Evolutionary conservation across 1,284 basidiomycete genomes (phyloP).

Genomic region (Amylostereum areolatum): DNA sequence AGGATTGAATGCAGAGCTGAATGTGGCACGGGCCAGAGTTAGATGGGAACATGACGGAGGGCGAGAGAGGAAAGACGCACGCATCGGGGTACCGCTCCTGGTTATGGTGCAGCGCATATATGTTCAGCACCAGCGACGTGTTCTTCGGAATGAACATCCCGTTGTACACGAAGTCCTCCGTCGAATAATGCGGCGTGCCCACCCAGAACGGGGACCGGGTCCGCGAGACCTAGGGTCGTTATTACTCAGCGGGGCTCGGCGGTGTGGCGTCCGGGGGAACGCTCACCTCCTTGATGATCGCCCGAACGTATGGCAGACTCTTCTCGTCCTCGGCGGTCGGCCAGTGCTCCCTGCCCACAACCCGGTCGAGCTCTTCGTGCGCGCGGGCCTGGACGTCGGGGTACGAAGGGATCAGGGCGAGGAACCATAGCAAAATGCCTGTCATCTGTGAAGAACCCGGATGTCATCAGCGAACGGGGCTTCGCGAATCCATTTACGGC

Average conservation of each 20-base stretch:
- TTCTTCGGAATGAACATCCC: constrained; percentile 34
- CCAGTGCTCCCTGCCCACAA: constrained; percentile 22
- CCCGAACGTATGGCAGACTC: constrained; percentile 23
- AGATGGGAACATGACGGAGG: constrained; percentile 3
- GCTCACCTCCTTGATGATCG: constrained; percentile 19
- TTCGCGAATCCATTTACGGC: constrained; percentile 4
- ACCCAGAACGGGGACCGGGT: constrained; percentile 22
- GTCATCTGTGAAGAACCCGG: constrained; percentile 19
- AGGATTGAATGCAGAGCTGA: constrained; percentile 21
- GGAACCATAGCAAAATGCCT: constrained; percentile 25
- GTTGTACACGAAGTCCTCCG: constrained; percentile 32
- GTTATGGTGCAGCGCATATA: constrained; percentile 34
- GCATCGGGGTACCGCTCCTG: constrained; percentile 30
- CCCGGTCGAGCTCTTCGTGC: constrained; percentile 22
- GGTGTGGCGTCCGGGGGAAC: not conserved
- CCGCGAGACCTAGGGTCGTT: constrained; percentile 12
- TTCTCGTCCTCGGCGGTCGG: constrained; percentile 20
- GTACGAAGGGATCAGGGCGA: constrained; percentile 25
- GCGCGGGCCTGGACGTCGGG: constrained; percentile 21
- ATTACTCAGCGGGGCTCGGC: not conserved
- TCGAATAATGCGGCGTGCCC: constrained; percentile 31
- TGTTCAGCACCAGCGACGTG: constrained; percentile 31
- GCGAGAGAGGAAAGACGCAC: constrained; percentile 13
- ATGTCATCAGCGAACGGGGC: not conserved
- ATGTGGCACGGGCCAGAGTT: not conserved